These are phyloP conservation scores for Flaveria linearis DNA, from an alignment of 129 eudicot species.

Conservation along the genomic window DNA sequence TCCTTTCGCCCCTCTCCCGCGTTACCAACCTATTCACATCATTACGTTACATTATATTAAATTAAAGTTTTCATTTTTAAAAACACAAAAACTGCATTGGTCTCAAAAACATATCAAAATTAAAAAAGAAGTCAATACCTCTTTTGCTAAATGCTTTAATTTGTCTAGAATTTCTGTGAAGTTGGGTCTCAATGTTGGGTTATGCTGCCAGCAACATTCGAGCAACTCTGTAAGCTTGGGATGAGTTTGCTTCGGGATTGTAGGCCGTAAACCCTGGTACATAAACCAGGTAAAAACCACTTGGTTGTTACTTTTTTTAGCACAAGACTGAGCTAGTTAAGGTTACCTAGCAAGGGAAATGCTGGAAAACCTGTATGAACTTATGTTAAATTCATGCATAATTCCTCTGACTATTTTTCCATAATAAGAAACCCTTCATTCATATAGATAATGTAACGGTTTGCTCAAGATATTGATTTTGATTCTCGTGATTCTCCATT, in stretches of 20 bases:
- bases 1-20: constrained; percentile 56
- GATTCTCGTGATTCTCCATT: too few species aligned
- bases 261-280: constrained; percentile 62
- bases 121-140: constrained; percentile 37
- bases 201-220: constrained; percentile 69
- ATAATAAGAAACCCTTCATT: too few species aligned
- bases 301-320: not conserved
- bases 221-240: constrained; percentile 60
- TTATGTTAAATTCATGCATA: too few species aligned
- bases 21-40: constrained; percentile 49
- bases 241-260: constrained; percentile 66
- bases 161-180: constrained; percentile 55
- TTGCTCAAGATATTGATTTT: too few species aligned
- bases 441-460: too few species aligned
- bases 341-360: not conserved
- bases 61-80: not conserved
- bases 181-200: constrained; percentile 60
- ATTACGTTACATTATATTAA: constrained; percentile 9
- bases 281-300: not conserved
- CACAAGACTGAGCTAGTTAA: constrained; percentile 3
- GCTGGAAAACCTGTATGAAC: too few species aligned
- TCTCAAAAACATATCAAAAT: not conserved
- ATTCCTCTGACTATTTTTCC: too few species aligned
- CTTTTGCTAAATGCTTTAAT: constrained; percentile 51
- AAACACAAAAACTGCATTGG: not conserved